These are phyloP conservation scores for Canna indica DNA, from an alignment of 176 grass and related monocot species.

Conservation along the genomic window DNA sequence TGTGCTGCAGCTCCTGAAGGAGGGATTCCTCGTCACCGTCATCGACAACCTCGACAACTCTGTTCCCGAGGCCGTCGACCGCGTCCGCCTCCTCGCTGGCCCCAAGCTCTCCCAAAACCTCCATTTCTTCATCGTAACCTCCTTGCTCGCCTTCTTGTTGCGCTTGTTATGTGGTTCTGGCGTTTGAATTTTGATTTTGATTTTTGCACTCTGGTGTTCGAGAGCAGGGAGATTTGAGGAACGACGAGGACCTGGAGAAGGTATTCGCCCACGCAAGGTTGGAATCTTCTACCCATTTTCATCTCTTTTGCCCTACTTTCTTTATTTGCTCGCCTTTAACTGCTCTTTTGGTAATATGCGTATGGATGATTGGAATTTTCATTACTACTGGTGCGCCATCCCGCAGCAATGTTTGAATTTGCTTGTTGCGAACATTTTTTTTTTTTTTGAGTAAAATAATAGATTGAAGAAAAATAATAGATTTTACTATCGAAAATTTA, in stretches of 20 bases:
- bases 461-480: no score
- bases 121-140: slow-evolving; percentile 32
- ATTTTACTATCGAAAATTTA: background rate
- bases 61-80: slow-evolving; percentile 65
- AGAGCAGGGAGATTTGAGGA: slow-evolving; percentile 63
- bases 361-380: background rate
- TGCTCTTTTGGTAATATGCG: background rate
- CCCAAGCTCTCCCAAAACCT: slow-evolving; percentile 47
- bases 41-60: slow-evolving; percentile 98
- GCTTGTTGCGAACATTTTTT: no score
- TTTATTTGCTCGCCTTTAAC: background rate
- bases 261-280: slow-evolving; percentile 45
- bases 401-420: background rate
- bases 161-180: background rate
- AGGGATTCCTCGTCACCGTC: slow-evolving; percentile 52
- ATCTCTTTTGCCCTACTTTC: background rate
- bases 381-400: background rate
- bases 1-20: slow-evolving; percentile 63
- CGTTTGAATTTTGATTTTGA: background rate
- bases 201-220: slow-evolving; percentile 2
- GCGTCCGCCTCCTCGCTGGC: slow-evolving; percentile 68
- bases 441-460: no score
- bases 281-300: background rate
- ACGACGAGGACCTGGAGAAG: slow-evolving; percentile 58
- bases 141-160: background rate